Evolutionary conservation across 1,139 yeast species (phyloP), one percentile per base, ranked within the genome.

Genomic region (Nakaseomyces bracarensis): DNA sequence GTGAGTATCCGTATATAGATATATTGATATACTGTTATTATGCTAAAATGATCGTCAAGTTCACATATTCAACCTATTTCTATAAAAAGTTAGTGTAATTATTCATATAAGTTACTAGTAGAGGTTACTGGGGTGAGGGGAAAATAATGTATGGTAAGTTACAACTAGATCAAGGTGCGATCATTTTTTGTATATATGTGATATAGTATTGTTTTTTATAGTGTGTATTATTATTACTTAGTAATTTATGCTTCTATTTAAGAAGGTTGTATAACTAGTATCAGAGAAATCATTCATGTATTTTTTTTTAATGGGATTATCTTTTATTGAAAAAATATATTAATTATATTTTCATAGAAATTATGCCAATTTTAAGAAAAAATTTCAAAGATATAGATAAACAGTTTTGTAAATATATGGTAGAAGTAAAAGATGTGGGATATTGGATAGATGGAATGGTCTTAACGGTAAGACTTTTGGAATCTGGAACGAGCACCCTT

Each of bases 401-500:
- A 40, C 41, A 39, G 42, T 27, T 33, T 20, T 20, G 16, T 20
- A 33, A 33, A 21, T 31, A 38, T 40, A 46, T 35, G 30, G 25
- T 36, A 26, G 21, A 22, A 39, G 19, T 31, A 23, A 33, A 44
- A 34, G 38, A 40, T 7, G 23, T 18, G 11, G 36, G 26, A 20
- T 18, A 18, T 18, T 30, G 35, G 31, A 15, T 30, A 19, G 23
- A 30, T 19, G 35, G 35, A 19, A 19, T 19, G 23, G 35, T 49
- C 60, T 79, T 89, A 91, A 87, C 98, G 98, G 94, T 91, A 91
- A 74, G 98, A 91, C 76, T 91, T 91, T 82, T 91, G 98, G 96
- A 85, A 91, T 80, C 97, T 89, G 71, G 98, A 93, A 79, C 98
- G 91, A 77, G 98, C 98, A 86, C 98, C 98, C 76, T 94, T 95